phyloP scores from a whole-genome alignment of 805 yeast genomes.

The Candida ovalis region DNA sequence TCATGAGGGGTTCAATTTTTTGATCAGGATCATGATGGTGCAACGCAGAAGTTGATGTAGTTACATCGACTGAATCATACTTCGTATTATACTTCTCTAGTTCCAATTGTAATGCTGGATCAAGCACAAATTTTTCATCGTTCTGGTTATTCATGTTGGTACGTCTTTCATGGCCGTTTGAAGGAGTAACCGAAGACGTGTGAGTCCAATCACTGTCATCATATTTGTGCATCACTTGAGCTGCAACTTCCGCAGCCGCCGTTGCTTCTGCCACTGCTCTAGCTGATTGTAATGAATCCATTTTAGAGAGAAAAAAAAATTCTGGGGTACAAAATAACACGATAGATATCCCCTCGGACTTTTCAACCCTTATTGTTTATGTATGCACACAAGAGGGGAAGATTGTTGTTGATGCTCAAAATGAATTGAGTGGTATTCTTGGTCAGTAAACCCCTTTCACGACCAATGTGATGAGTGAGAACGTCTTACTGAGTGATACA shows the following conservation, averaged over 20 bases:
- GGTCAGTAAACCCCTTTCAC: no score
- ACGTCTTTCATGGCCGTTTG: neutral
- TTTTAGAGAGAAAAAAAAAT: no score
- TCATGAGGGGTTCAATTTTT: neutral
- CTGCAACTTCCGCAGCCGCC: conserved; percentile 16
- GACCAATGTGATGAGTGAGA: no score
- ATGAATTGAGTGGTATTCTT: neutral
- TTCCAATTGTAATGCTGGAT: conserved; percentile 24
- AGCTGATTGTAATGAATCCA: conserved; percentile 19
- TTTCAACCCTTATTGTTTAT: neutral
- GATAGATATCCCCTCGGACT: neutral
- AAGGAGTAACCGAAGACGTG: conserved; percentile 2
- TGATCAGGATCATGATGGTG: neutral
- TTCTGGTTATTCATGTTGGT: neutral
- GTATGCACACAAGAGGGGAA: neutral
- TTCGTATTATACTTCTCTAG: conserved; percentile 8
- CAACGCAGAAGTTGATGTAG: neutral
- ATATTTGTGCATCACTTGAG: conserved; percentile 19
- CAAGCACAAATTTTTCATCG: conserved; percentile 21
- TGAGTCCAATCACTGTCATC: neutral
- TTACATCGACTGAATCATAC: conserved; percentile 3
- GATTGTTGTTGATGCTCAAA: neutral
- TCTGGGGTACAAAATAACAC: no score
- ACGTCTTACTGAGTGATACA: no score
- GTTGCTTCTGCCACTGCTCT: conserved; percentile 15